A percentile compares a stretch with the other conserved stretches of the same genome.
These are phyloP conservation scores for Suhomyces vadensis DNA, from an alignment of 805 yeast genomes.

Conservation along the genomic window DNA sequence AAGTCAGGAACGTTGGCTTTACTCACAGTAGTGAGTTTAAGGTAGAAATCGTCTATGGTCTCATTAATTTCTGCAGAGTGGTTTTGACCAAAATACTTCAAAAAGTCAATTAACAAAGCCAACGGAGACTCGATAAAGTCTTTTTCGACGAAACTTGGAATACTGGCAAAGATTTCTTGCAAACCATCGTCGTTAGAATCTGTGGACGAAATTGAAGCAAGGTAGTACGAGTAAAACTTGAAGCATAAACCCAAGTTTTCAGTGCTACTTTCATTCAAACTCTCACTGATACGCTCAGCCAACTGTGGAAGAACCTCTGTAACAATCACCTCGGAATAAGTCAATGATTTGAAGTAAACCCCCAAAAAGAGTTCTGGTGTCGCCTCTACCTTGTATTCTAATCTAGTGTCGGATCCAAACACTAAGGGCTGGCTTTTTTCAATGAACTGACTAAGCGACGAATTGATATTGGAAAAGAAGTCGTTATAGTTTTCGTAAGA, in stretches of 20 bases:
- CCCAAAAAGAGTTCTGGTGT: conserved; percentile 10
- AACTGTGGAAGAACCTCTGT: neutral
- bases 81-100: conserved; percentile 16
- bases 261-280: neutral
- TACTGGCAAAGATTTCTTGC: neutral
- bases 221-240: neutral
- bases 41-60: conserved; percentile 34
- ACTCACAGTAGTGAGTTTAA: conserved; percentile 26
- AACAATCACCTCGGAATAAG: neutral
- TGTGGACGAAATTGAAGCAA: neutral
- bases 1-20: conserved; percentile 13
- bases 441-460: neutral
- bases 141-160: conserved; percentile 27
- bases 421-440: neutral
- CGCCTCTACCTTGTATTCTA: conserved; percentile 11
- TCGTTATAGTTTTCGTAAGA: neutral
- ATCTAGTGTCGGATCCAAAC: neutral
- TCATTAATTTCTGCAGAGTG: conserved; percentile 21
- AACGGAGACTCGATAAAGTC: conserved; percentile 28
- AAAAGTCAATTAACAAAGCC: conserved; percentile 10
- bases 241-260: neutral
- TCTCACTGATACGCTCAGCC: neutral
- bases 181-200: neutral
- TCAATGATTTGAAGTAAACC: conserved; percentile 9
- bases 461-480: neutral